Evolutionary conservation across 1,284 basidiomycete genomes (phyloP).

Genomic region (Thelephora terrestris): DNA sequence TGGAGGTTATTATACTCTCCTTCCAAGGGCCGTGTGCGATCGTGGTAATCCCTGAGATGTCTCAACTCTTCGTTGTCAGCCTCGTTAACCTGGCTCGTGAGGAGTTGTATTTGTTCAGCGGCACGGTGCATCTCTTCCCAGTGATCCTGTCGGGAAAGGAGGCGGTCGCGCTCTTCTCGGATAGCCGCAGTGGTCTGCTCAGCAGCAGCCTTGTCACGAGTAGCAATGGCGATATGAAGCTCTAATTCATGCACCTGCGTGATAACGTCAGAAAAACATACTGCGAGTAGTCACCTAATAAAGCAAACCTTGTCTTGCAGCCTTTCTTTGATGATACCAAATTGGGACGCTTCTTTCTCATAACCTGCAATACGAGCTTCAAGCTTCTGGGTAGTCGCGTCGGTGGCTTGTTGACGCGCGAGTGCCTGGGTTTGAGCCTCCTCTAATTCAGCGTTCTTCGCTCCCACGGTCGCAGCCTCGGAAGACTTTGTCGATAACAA

Average conservation of each 20-base stretch:
- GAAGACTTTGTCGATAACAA: constrained; percentile 32
- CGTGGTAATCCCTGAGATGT: constrained; percentile 55
- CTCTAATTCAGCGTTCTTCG: constrained; percentile 53
- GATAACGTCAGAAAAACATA: constrained; percentile 4
- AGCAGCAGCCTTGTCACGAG: constrained; percentile 51
- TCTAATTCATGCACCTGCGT: constrained; percentile 51
- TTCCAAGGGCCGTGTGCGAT: constrained; percentile 56
- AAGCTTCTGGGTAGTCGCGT: constrained; percentile 48
- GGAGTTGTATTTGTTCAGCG: constrained; percentile 56
- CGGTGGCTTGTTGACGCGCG: constrained; percentile 57
- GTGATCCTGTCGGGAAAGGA: constrained; percentile 49
- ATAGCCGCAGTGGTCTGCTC: constrained; percentile 38
- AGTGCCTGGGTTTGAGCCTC: constrained; percentile 60
- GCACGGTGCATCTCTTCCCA: constrained; percentile 64
- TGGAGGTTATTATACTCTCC: constrained; percentile 56
- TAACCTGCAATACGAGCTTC: constrained; percentile 49
- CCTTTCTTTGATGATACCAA: constrained; percentile 40
- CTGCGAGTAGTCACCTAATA: constrained; percentile 1
- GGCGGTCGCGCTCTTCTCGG: constrained; percentile 48
- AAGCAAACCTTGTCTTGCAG: constrained; percentile 48
- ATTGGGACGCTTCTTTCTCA: constrained; percentile 48
- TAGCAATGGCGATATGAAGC: constrained; percentile 40
- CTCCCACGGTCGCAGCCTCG: constrained; percentile 38
- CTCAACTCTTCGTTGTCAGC: constrained; percentile 61
- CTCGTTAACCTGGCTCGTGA: constrained; percentile 49